These are phyloP conservation scores for Melastoma malabathricum DNA, from an alignment of 345 rosid genomes.

Conservation along the genomic window DNA sequence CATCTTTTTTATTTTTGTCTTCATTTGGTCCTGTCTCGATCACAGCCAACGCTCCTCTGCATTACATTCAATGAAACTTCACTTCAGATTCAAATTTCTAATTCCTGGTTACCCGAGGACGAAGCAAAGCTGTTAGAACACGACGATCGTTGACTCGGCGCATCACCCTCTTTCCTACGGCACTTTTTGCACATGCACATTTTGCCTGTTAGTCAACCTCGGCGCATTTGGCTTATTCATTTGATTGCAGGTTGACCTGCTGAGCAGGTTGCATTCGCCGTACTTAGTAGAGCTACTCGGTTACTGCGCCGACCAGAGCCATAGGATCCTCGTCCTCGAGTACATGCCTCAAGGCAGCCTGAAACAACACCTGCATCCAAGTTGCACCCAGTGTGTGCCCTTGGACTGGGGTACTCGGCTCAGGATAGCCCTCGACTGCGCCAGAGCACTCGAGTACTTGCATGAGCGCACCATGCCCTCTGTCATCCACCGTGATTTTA, in stretches of 20 bases:
- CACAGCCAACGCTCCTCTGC: neutral
- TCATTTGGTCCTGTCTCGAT: neutral
- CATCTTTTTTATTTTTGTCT: slow-evolving; percentile 7
- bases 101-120: too few species aligned
- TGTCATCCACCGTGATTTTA: slow-evolving; percentile 78
- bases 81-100: too few species aligned
- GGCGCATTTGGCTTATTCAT: neutral
- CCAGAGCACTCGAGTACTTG: slow-evolving; percentile 71
- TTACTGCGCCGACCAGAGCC: slow-evolving; percentile 85
- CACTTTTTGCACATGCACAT: neutral
- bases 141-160: too few species aligned
- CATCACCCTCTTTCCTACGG: neutral
- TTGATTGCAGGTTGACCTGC: slow-evolving; percentile 63
- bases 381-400: slow-evolving; percentile 16
- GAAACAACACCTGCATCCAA: slow-evolving; percentile 44
- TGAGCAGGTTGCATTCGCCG: slow-evolving; percentile 68
- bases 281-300: slow-evolving; percentile 77
- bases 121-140: too few species aligned
- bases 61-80: too few species aligned
- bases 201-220: slow-evolving; percentile 6
- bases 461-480: slow-evolving; percentile 53
- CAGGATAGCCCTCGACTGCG: slow-evolving; percentile 74
- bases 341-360: slow-evolving; percentile 69
- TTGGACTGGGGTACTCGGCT: slow-evolving; percentile 69
- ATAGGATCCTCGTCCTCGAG: slow-evolving; percentile 59